Evolutionary conservation across 352 stramenopile species (phyloP).

Genomic region (Aphanomyces cochlioides): DNA sequence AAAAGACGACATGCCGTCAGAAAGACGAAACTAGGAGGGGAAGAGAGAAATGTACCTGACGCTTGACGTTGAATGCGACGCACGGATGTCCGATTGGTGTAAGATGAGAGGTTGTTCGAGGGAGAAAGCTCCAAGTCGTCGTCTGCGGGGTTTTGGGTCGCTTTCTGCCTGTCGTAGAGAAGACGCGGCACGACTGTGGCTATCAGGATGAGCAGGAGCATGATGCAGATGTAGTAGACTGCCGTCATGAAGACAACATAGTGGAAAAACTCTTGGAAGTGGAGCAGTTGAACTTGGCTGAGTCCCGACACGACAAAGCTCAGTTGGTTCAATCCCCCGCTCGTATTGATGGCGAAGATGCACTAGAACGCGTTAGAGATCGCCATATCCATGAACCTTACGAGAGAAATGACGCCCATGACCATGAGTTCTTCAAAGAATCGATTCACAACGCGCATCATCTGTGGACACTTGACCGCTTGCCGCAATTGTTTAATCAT

Average conservation of each 20-base stretch:
- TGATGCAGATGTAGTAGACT: constrained; percentile 87
- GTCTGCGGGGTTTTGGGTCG: background rate
- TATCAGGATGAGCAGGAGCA: constrained; percentile 76
- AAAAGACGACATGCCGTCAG: constrained; percentile 2
- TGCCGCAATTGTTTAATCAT: constrained; percentile 48
- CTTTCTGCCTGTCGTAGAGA: constrained; percentile 39
- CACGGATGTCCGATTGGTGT: constrained; percentile 34
- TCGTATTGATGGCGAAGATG: constrained; percentile 86
- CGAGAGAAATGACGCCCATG: constrained; percentile 84
- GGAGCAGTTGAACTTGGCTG: constrained; percentile 56
- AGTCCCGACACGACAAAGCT: constrained; percentile 43
- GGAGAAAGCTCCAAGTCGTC: constrained; percentile 26
- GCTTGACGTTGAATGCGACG: constrained; percentile 21
- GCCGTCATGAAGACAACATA: constrained; percentile 87
- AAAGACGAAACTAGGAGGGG: constrained; percentile 29
- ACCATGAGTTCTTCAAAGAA: constrained; percentile 88
- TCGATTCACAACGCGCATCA: constrained; percentile 77
- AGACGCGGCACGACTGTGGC: constrained; percentile 78
- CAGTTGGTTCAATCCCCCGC: constrained; percentile 56
- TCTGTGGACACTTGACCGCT: constrained; percentile 68
- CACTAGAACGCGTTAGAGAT: constrained; percentile 4
- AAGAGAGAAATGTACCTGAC: constrained; percentile 25
- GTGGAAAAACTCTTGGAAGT: constrained; percentile 89
- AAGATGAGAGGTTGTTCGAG: constrained; percentile 23
- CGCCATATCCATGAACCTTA: constrained; percentile 24